Evolutionary conservation across 2,329 filamentous ascomycete genomes (phyloP).

Genomic region (Penicillium sp.): DNA sequence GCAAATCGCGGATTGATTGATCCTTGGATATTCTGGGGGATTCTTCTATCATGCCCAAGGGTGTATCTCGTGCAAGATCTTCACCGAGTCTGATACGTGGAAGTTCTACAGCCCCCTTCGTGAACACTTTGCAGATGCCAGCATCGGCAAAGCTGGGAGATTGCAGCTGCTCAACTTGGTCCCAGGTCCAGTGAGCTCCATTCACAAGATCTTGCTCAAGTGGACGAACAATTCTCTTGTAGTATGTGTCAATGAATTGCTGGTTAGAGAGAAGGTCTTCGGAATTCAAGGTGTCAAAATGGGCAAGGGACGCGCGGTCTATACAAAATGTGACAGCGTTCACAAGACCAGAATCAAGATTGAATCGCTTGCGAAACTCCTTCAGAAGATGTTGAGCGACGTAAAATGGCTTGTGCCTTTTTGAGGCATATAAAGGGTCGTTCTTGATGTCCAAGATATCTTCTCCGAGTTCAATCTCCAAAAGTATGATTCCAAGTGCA

Average conservation of each 20-base stretch:
- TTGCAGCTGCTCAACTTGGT: constrained; percentile 11
- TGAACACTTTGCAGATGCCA: constrained; percentile 11
- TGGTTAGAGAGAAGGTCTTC: not conserved
- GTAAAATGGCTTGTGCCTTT: not conserved
- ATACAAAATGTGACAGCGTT: constrained; percentile 15
- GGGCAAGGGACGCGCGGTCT: constrained; percentile 12
- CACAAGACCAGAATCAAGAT: constrained; percentile 11
- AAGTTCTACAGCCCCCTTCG: not conserved
- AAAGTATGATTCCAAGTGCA: constrained; percentile 15
- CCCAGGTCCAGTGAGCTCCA: constrained; percentile 19
- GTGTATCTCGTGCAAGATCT: not conserved
- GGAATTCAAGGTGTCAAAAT: constrained; percentile 1
- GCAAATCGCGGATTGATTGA: too few species aligned
- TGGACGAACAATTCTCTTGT: constrained; percentile 11
- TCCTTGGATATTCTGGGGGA: too few species aligned
- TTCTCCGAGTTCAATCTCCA: constrained; percentile 17
- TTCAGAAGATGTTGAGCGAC: constrained; percentile 6
- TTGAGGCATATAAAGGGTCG: not conserved
- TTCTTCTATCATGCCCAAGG: too few species aligned
- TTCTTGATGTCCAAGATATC: constrained; percentile 10
- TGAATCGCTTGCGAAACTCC: constrained; percentile 11
- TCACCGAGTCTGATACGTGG: not conserved
- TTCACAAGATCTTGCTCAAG: constrained; percentile 17
- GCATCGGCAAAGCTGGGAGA: constrained; percentile 4
- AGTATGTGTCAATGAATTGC: constrained; percentile 9